A percentile compares a stretch with the other conserved stretches of the same genome.
Evolutionary conservation across 441 rosid genomes (phyloP).

Genomic region (California macrophylla): DNA sequence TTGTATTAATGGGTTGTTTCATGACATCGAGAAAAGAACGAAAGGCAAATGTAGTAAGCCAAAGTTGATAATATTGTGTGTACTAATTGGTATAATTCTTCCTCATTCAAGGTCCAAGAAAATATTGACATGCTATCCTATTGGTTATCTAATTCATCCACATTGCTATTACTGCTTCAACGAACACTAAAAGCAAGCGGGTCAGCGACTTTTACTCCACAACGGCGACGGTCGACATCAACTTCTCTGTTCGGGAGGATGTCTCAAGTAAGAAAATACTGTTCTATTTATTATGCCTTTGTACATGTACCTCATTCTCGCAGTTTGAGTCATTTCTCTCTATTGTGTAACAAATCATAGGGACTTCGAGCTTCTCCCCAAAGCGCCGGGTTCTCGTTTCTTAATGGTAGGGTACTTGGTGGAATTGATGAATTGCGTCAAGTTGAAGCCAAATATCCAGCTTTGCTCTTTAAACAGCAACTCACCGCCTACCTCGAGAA

Average conservation of each 20-base stretch:
- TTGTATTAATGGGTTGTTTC: neutral
- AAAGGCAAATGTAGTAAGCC: neutral
- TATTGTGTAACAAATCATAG: slow-evolving; percentile 27
- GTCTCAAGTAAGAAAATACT: slow-evolving; percentile 38
- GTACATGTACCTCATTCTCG: neutral
- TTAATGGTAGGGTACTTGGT: slow-evolving; percentile 43
- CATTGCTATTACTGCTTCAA: slow-evolving; percentile 47
- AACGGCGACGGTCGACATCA: slow-evolving; percentile 41
- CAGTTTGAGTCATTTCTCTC: slow-evolving; percentile 1
- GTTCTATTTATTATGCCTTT: neutral
- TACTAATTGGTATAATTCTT: slow-evolving; percentile 4
- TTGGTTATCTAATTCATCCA: slow-evolving; percentile 61
- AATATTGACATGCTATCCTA: slow-evolving; percentile 51
- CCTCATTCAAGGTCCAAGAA: slow-evolving; percentile 40
- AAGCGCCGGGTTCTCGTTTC: slow-evolving; percentile 55
- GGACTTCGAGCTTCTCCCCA: slow-evolving; percentile 53
- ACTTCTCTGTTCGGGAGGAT: slow-evolving; percentile 65
- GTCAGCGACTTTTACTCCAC: slow-evolving; percentile 37
- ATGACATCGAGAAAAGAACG: neutral
- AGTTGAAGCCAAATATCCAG: slow-evolving; percentile 72
- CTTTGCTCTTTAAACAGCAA: slow-evolving; percentile 64
- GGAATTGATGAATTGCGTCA: slow-evolving; percentile 53
- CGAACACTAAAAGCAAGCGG: slow-evolving; percentile 53
- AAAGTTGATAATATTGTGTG: neutral
- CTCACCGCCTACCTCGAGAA: slow-evolving; percentile 74